phyloP scores from a whole-genome alignment of 2,329 filamentous ascomycete genomes.

The Tolypocladium tropicale region DNA sequence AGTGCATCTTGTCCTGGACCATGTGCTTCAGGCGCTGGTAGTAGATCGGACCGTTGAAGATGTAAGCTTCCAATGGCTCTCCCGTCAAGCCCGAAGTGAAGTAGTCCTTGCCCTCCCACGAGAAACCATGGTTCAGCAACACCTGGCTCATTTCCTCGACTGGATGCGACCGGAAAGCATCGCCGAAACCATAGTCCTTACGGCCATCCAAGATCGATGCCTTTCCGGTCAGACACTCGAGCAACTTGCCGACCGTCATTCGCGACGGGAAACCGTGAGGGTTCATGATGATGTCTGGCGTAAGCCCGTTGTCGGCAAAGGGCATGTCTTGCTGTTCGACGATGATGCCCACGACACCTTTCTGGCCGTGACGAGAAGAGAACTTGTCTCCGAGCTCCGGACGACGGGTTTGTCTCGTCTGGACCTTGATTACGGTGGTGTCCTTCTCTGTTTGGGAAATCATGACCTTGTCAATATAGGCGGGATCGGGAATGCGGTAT shows the following conservation, averaged over 20 bases:
- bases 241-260: slow-evolving; percentile 98
- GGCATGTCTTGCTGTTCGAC: slow-evolving; percentile 96
- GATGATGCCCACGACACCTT: slow-evolving; percentile 94
- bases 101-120: slow-evolving; percentile 94
- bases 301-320: slow-evolving; percentile 81
- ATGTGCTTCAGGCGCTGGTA: slow-evolving; percentile 99
- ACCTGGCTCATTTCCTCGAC: slow-evolving; percentile 84
- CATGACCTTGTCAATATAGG: slow-evolving; percentile 95
- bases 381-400: slow-evolving; percentile 98
- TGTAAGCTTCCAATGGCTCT: slow-evolving; percentile 86
- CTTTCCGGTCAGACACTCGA: slow-evolving; percentile 91
- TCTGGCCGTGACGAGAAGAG: slow-evolving; percentile 95
- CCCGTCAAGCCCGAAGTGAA: slow-evolving; percentile 92
- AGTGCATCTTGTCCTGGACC: slow-evolving; percentile 99
- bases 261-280: slow-evolving; percentile 98
- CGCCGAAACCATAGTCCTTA: slow-evolving; percentile 71
- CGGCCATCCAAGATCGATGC: slow-evolving; percentile 78
- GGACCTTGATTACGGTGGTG: slow-evolving; percentile 80
- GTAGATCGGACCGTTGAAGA: slow-evolving; percentile 98
- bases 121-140: slow-evolving; percentile 82
- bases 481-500: slow-evolving; percentile 75
- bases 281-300: slow-evolving; percentile 99
- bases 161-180: slow-evolving; percentile 74
- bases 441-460: slow-evolving; percentile 83
- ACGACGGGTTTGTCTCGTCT: slow-evolving; percentile 88